Evolutionary conservation across 1,284 basidiomycete genomes (phyloP).

Genomic region (Omphalotus olearius): DNA sequence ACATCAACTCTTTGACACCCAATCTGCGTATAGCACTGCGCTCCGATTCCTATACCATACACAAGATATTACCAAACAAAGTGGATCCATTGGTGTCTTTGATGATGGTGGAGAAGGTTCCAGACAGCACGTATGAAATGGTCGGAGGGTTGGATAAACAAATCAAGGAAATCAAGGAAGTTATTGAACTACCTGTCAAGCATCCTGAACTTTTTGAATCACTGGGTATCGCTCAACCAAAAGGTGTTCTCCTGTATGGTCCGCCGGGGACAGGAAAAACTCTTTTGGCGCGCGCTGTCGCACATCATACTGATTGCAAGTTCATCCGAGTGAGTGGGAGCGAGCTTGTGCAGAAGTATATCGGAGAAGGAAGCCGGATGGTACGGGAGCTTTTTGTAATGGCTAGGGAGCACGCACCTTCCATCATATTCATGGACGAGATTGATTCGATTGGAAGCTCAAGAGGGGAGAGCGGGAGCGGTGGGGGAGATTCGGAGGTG

Average conservation of each 20-base stretch:
- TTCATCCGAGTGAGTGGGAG: constrained; percentile 97
- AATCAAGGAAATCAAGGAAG: constrained; percentile 99
- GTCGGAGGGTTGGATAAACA: constrained; percentile 98
- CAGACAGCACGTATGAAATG: constrained; percentile 99
- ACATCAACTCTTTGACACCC: constrained; percentile 77
- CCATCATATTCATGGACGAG: constrained; percentile 99
- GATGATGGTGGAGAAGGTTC: constrained; percentile 99
- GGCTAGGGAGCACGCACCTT: constrained; percentile 98
- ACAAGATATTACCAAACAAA: constrained; percentile 94
- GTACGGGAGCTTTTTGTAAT: constrained; percentile 98
- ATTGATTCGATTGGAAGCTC: constrained; percentile 98
- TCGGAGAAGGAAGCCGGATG: constrained; percentile 96
- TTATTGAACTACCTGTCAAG: constrained; percentile 97
- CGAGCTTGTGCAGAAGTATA: constrained; percentile 98
- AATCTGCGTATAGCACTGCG: constrained; percentile 93
- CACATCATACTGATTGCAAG: constrained; percentile 97
- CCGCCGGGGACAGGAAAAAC: constrained; percentile 98
- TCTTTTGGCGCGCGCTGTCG: constrained; percentile 88
- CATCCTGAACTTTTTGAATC: constrained; percentile 97
- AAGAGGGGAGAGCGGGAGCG: constrained; percentile 85
- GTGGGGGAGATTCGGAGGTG: constrained; percentile 93
- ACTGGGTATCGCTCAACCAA: constrained; percentile 96
- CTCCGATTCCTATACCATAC: constrained; percentile 93
- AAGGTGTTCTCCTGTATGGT: constrained; percentile 94
- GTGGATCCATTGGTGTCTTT: constrained; percentile 93